These are phyloP conservation scores for Mucor racemosus DNA, from an alignment of 371 early-diverging fungal species.

Conservation along the genomic window DNA sequence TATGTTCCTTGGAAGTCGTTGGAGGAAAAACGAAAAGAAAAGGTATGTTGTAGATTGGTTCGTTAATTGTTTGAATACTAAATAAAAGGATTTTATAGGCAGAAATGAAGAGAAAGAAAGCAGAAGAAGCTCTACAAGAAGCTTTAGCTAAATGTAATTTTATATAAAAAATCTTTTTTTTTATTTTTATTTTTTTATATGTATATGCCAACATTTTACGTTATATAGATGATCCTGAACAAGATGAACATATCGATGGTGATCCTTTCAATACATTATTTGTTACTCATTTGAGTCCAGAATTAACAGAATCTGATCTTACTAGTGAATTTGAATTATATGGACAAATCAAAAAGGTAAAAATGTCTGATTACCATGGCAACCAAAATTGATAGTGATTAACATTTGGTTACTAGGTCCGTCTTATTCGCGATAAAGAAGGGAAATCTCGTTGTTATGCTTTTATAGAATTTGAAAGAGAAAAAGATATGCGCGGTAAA, in stretches of 20 bases:
- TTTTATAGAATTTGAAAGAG: slow-evolving; percentile 94
- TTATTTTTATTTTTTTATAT: too few relatives aligned
- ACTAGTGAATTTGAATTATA: slow-evolving; percentile 82
- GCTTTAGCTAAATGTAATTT: slow-evolving; percentile 62
- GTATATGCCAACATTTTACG: slow-evolving; percentile 21
- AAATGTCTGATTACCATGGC: neutral
- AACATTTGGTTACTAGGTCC: slow-evolving; percentile 54
- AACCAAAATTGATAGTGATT: neutral
- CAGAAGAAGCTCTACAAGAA: slow-evolving; percentile 61
- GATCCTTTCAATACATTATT: slow-evolving; percentile 95
- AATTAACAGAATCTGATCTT: slow-evolving; percentile 82
- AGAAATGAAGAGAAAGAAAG: slow-evolving; percentile 56
- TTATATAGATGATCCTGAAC: slow-evolving; percentile 70
- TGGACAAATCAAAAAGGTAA: slow-evolving; percentile 83
- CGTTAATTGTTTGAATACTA: neutral
- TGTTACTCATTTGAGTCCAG: slow-evolving; percentile 85
- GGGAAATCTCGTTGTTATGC: slow-evolving; percentile 91
- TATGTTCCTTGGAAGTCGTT: slow-evolving; percentile 77
- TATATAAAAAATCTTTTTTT: neutral
- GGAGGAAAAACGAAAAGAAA: slow-evolving; percentile 72
- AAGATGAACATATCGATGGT: slow-evolving; percentile 70
- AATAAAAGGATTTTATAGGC: slow-evolving; percentile 35
- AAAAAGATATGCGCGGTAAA: slow-evolving; percentile 86
- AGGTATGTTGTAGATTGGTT: slow-evolving; percentile 44
- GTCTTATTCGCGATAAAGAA: slow-evolving; percentile 69